Conservation (phyloP, 805 yeast species). For the Yarrowia sp. region DNA sequence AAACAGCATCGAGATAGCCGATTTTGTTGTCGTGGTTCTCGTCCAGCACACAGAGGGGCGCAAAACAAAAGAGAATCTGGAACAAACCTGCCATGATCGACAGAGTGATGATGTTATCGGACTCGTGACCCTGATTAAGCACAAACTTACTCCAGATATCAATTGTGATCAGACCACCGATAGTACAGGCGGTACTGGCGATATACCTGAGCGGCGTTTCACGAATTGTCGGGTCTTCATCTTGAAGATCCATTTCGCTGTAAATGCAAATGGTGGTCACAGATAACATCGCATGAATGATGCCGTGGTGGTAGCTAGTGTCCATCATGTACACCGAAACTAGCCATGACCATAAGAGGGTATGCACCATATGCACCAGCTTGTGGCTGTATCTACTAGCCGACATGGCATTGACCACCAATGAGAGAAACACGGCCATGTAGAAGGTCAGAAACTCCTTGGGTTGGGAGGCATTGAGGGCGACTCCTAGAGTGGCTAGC, state of each 20-base stretch:
- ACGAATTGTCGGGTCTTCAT: not conserved
- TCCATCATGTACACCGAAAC: not conserved
- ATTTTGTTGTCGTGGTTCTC: not conserved
- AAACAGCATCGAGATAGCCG: not conserved
- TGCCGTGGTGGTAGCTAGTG: not conserved
- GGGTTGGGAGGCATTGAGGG: not conserved
- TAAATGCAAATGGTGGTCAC: constrained; percentile 14
- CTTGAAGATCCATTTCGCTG: constrained; percentile 12
- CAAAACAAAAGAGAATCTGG: constrained; percentile 7
- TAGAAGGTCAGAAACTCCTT: not conserved
- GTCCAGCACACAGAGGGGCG: not conserved
- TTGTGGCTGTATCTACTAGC: not conserved
- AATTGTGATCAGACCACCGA: not conserved
- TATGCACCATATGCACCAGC: constrained; percentile 7
- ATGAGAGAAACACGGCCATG: not conserved
- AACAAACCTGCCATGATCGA: not conserved
- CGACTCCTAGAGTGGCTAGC: not conserved
- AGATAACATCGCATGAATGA: constrained; percentile 2
- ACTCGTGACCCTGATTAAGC: not conserved
- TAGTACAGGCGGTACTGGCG: not conserved
- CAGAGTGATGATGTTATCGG: not conserved
- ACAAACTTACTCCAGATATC: not conserved
- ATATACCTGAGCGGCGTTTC: not conserved
- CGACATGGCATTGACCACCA: not conserved
- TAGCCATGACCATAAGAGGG: not conserved